A percentile compares a stretch with the other conserved stretches of the same genome.
These are phyloP conservation scores for Salix exigua DNA, from an alignment of 345 rosid species.

Conservation along the genomic window DNA sequence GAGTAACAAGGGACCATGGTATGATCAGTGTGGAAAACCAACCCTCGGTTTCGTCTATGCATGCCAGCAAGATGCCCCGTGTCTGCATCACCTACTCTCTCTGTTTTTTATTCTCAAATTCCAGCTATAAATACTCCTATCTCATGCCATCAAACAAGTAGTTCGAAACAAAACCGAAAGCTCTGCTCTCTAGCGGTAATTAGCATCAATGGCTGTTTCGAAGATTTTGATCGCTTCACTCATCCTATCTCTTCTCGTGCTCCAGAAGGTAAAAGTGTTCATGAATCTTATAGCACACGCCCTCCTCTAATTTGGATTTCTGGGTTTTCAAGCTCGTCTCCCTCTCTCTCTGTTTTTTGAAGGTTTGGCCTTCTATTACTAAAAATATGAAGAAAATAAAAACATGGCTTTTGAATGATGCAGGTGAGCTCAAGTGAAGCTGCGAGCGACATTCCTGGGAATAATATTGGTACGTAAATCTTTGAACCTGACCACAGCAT, in stretches of 20 bases:
- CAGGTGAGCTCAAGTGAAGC: not conserved
- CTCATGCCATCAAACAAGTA: not conserved
- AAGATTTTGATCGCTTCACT: constrained; percentile 8
- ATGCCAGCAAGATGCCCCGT: not conserved
- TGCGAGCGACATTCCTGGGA: not conserved
- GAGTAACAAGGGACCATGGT: not conserved
- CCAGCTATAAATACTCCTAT: constrained; percentile 18
- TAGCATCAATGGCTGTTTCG: constrained; percentile 36
- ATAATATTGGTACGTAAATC: not conserved
- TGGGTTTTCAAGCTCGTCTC: not conserved
- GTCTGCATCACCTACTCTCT: not conserved
- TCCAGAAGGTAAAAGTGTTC: not conserved
- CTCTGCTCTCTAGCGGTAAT: not conserved
- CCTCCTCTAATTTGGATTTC: not conserved
- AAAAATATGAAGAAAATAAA: not conserved
- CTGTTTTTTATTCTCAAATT: not conserved
- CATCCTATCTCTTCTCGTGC: not conserved
- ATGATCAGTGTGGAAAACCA: not conserved
- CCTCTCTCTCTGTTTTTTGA: not conserved
- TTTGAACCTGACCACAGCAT: not conserved
- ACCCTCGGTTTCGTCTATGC: not conserved
- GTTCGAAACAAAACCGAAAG: not conserved
- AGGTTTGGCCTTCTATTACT: not conserved
- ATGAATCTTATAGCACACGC: not conserved
- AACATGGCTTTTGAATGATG: not conserved